These are phyloP conservation scores for Trametes sanguinea DNA, from an alignment of 768 basidiomycete species.

Conservation along the genomic window DNA sequence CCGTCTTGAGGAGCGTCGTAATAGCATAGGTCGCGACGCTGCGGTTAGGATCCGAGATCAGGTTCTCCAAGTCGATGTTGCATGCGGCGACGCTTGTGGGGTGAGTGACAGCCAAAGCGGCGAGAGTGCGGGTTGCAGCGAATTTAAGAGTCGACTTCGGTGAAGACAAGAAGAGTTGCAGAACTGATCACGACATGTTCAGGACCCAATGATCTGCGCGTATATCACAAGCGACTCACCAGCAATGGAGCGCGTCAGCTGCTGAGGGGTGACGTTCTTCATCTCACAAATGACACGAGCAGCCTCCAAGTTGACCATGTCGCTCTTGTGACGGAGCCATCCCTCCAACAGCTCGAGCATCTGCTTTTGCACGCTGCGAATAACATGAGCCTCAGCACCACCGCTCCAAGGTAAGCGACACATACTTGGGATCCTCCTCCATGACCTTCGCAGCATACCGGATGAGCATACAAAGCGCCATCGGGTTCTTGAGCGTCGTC, in stretches of 20 bases:
- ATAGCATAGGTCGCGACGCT: conserved; percentile 99
- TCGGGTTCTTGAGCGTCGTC: conserved; percentile 87
- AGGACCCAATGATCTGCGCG: not conserved
- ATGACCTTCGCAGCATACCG: conserved; percentile 98
- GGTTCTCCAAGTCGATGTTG: conserved; percentile 95
- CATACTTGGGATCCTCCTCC: conserved; percentile 98
- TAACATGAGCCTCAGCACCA: not conserved
- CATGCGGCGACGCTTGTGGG: conserved; percentile 86
- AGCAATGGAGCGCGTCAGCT: conserved; percentile 85
- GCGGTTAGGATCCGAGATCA: conserved; percentile 94
- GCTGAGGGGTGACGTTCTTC: conserved; percentile 75
- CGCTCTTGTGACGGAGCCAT: conserved; percentile 97
- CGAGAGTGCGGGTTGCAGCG: conserved; percentile 94
- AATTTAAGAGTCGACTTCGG: conserved; percentile 96
- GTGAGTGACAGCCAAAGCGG: conserved; percentile 82
- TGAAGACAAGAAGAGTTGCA: conserved; percentile 94
- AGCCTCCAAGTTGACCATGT: conserved; percentile 99
- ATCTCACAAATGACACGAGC: conserved; percentile 97
- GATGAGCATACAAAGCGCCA: conserved; percentile 98
- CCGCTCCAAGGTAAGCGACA: conserved; percentile 16
- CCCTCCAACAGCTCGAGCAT: conserved; percentile 94
- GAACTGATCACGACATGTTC: conserved; percentile 50
- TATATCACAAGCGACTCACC: conserved; percentile 49
- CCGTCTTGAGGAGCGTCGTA: conserved; percentile 98
- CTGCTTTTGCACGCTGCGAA: conserved; percentile 77